Percentiles rank a stretch among this genome's conserved stretches.
phyloP scores from a whole-genome alignment of 768 basidiomycete genomes.

The Mycena crocata region DNA sequence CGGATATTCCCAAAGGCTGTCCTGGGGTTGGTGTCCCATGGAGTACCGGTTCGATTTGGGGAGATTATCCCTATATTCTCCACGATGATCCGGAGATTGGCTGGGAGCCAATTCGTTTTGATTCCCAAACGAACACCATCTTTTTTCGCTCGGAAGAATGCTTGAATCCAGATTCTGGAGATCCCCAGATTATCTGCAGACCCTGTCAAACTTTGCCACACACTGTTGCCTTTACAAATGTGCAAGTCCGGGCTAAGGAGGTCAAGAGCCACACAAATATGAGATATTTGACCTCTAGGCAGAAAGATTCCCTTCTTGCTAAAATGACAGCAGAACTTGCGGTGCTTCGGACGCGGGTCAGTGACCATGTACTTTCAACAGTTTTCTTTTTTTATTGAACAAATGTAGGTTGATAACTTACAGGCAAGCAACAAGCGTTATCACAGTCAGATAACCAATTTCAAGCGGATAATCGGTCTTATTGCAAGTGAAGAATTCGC shows the following conservation, averaged over 20 bases:
- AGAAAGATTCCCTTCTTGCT: constrained; percentile 16
- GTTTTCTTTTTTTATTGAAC: background rate
- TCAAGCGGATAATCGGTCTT: constrained; percentile 27
- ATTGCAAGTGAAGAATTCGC: constrained; percentile 29
- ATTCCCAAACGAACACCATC: constrained; percentile 13
- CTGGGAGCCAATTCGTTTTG: constrained; percentile 16
- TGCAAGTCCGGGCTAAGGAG: constrained; percentile 15
- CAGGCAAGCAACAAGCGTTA: constrained; percentile 11
- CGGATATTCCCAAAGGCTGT: constrained; percentile 3
- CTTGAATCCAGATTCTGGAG: background rate
- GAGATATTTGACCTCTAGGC: constrained; percentile 13
- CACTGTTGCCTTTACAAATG: constrained; percentile 15
- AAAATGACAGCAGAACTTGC: background rate
- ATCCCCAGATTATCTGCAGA: background rate
- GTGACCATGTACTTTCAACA: background rate
- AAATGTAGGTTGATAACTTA: constrained; percentile 6
- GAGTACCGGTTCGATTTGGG: constrained; percentile 14
- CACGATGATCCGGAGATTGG: constrained; percentile 17
- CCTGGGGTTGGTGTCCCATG: constrained; percentile 13
- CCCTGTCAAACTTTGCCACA: constrained; percentile 3
- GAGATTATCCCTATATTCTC: constrained; percentile 20
- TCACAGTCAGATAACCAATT: constrained; percentile 15
- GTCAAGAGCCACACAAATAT: constrained; percentile 13
- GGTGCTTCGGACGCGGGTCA: constrained; percentile 1
- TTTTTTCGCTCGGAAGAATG: constrained; percentile 10